A percentile compares a stretch with the other conserved stretches of the same genome.
Conservation (phyloP, 179 eudicot genomes). For the Amaranthus tricolor region DNA sequence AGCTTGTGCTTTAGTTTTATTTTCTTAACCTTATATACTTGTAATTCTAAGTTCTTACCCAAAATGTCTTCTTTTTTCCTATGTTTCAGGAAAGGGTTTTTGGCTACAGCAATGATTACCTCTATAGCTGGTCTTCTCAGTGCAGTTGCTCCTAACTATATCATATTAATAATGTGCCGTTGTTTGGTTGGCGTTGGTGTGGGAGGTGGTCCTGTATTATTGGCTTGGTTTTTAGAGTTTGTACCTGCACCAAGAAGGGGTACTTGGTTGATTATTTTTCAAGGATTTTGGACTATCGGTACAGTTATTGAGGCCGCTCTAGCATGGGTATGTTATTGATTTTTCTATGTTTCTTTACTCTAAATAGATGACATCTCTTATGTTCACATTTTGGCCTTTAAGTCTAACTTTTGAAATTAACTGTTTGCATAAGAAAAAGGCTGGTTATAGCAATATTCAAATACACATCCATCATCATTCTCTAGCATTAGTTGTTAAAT, state of each 20-base stretch:
- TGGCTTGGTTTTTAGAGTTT: slow-evolving; percentile 74
- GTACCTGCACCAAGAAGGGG: slow-evolving; percentile 78
- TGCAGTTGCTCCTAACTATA: slow-evolving; percentile 64
- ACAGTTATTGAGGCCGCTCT: slow-evolving; percentile 66
- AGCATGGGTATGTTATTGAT: slow-evolving; percentile 73
- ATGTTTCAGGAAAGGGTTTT: slow-evolving; percentile 54
- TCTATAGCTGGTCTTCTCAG: slow-evolving; percentile 50
- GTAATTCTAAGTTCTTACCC: too few species aligned
- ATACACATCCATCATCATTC: not conserved
- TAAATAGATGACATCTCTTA: not conserved
- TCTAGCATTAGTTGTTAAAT: too few species aligned
- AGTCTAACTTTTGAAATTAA: not conserved
- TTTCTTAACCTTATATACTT: too few species aligned
- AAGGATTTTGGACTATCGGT: slow-evolving; percentile 80
- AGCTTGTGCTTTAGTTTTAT: too few species aligned
- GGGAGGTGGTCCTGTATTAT: slow-evolving; percentile 74
- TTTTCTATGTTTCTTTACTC: not conserved
- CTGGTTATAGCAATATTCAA: not conserved
- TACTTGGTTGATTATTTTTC: slow-evolving; percentile 71
- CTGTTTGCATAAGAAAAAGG: not conserved
- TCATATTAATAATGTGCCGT: slow-evolving; percentile 48
- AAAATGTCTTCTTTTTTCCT: not conserved
- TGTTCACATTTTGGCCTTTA: not conserved
- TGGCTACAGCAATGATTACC: slow-evolving; percentile 46
- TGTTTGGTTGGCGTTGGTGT: slow-evolving; percentile 71